Evolutionary conservation across 768 basidiomycete species (phyloP).

Genomic region (Hortiboletus campestris): DNA sequence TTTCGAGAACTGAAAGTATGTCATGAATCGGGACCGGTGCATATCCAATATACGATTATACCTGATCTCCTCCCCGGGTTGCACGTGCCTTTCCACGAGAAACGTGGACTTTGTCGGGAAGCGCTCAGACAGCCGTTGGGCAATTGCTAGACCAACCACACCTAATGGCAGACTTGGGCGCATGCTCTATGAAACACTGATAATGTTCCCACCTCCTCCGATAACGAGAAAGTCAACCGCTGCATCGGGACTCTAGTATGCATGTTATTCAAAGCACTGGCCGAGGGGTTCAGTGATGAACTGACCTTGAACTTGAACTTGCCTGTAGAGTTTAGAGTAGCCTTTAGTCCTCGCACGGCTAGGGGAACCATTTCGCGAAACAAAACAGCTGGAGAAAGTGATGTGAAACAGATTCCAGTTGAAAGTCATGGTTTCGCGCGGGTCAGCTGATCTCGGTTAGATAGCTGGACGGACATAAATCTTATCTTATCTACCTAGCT

Average conservation of each 20-base stretch:
- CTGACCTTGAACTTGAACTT: slow-evolving; percentile 61
- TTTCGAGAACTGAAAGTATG: slow-evolving; percentile 69
- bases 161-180: slow-evolving; percentile 40
- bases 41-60: slow-evolving; percentile 21
- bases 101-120: slow-evolving; percentile 72
- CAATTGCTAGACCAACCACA: slow-evolving; percentile 83
- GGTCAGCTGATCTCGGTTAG: slow-evolving; percentile 4
- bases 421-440: not conserved
- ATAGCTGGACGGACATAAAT: slow-evolving; percentile 2
- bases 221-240: slow-evolving; percentile 83
- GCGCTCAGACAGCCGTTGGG: slow-evolving; percentile 62
- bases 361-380: slow-evolving; percentile 28
- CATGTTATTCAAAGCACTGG: not conserved
- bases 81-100: slow-evolving; percentile 74
- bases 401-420: not conserved
- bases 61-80: slow-evolving; percentile 88
- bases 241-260: slow-evolving; percentile 57
- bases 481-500: slow-evolving; percentile 20
- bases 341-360: slow-evolving; percentile 48
- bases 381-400: not conserved
- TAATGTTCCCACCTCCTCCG: slow-evolving; percentile 66
- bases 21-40: not conserved
- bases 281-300: not conserved
- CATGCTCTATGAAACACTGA: not conserved
- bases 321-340: slow-evolving; percentile 60